A percentile compares a stretch with the other conserved stretches of the same genome.
phyloP scores from a whole-genome alignment of 352 stramenopile genomes.

The Globisporangium cylindrosporum region DNA sequence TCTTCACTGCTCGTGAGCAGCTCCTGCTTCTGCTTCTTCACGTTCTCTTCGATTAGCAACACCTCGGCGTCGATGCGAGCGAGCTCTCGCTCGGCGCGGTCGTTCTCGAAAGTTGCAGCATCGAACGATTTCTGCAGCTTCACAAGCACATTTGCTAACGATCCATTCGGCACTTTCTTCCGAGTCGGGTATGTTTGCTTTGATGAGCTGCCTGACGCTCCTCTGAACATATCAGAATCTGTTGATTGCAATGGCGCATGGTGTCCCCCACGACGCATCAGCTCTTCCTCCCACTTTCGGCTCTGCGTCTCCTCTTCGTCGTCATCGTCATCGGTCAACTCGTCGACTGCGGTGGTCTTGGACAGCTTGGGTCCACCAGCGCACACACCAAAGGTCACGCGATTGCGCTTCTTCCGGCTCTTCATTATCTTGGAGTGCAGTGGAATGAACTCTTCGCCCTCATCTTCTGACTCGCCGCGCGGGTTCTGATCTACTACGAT shows the following conservation, averaged over 20 bases:
- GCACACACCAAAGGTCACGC: constrained; percentile 64
- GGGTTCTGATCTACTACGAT: not conserved
- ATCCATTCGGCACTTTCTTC: constrained; percentile 41
- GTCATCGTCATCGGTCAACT: constrained; percentile 28
- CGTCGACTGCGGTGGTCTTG: constrained; percentile 47
- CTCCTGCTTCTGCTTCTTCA: constrained; percentile 45
- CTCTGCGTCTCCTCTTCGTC: constrained; percentile 50
- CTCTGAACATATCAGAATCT: constrained; percentile 6
- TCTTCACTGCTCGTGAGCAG: constrained; percentile 54
- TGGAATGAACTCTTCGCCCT: constrained; percentile 66
- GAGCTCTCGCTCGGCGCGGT: constrained; percentile 49
- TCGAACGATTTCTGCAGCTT: constrained; percentile 54
- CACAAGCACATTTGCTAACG: constrained; percentile 45
- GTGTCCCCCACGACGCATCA: constrained; percentile 70
- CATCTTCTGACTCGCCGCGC: constrained; percentile 11
- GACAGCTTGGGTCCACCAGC: constrained; percentile 21
- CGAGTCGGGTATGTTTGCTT: constrained; percentile 46
- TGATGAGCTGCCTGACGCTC: not conserved
- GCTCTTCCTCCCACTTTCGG: constrained; percentile 68
- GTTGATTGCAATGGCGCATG: constrained; percentile 10
- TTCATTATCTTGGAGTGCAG: constrained; percentile 46
- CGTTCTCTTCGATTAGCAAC: constrained; percentile 35
- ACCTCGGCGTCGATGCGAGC: constrained; percentile 51
- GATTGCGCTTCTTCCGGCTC: constrained; percentile 37
- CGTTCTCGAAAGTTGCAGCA: constrained; percentile 36